A percentile compares a stretch with the other conserved stretches of the same genome.
Evolutionary conservation across 306 rosid species (phyloP).

Genomic region (Heteromeles arbutifolia): DNA sequence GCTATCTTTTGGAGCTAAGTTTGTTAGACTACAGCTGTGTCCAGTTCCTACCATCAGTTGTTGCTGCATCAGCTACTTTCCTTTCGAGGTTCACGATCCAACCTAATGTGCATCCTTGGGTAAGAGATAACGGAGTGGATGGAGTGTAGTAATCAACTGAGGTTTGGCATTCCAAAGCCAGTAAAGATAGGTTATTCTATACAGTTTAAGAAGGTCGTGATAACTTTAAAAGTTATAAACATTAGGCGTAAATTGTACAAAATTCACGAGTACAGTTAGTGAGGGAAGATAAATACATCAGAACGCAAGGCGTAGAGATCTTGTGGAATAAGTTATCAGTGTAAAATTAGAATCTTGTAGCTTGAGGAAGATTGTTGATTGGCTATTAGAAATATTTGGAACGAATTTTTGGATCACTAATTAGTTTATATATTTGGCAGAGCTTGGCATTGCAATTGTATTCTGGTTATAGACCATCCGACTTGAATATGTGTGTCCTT

Average conservation of each 20-base stretch:
- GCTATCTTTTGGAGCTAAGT: slow-evolving; percentile 45
- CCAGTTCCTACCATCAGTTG: slow-evolving; percentile 33
- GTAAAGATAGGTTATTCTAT: background rate
- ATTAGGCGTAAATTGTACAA: background rate
- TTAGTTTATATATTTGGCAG: slow-evolving; percentile 15
- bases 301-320: background rate
- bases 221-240: too few species aligned
- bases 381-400: background rate
- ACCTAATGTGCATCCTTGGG: slow-evolving; percentile 45
- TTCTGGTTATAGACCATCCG: slow-evolving; percentile 30
- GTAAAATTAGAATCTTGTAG: background rate
- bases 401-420: background rate
- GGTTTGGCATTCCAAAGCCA: background rate
- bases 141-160: background rate
- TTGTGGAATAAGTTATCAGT: background rate
- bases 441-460: slow-evolving; percentile 19
- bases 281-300: background rate
- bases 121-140: slow-evolving; percentile 19
- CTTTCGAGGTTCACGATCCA: slow-evolving; percentile 34
- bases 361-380: background rate
- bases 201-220: too few species aligned
- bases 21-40: slow-evolving; percentile 27
- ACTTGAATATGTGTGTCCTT: slow-evolving; percentile 34
- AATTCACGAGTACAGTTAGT: background rate
- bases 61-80: slow-evolving; percentile 46